Conservation (phyloP, 208 protist species). For the Leishmania mexicana region DNA sequence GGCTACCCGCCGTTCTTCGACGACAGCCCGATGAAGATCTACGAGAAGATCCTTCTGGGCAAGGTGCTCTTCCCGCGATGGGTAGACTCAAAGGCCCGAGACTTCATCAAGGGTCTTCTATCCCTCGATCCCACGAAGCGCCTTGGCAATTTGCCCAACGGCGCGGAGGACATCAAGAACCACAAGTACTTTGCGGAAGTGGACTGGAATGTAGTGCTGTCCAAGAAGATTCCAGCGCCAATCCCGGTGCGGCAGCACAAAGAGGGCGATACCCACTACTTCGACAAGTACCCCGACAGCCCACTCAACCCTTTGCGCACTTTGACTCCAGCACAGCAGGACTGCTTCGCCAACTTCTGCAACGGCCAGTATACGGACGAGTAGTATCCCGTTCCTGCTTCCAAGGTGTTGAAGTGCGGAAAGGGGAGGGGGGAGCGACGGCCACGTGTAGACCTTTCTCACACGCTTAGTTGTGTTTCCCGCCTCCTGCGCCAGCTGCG, state of each 20-base stretch:
- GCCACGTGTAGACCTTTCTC: not conserved
- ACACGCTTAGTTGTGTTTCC: slow-evolving; percentile 2
- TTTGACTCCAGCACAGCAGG: slow-evolving; percentile 80
- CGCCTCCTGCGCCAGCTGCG: not conserved
- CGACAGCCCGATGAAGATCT: slow-evolving; percentile 92
- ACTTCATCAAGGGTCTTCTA: slow-evolving; percentile 87
- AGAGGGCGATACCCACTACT: slow-evolving; percentile 89
- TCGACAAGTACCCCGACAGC: slow-evolving; percentile 92
- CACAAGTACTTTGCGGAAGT: slow-evolving; percentile 97
- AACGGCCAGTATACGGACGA: slow-evolving; percentile 81
- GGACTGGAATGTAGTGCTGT: slow-evolving; percentile 92
- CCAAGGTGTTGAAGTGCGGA: not conserved
- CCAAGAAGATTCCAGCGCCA: slow-evolving; percentile 79
- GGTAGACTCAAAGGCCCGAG: slow-evolving; percentile 79
- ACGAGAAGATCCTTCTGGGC: slow-evolving; percentile 90
- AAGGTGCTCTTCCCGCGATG: slow-evolving; percentile 86
- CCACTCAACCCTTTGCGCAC: slow-evolving; percentile 71
- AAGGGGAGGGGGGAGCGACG: not conserved
- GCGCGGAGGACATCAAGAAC: slow-evolving; percentile 94
- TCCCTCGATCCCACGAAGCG: slow-evolving; percentile 83
- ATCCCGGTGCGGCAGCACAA: slow-evolving; percentile 83
- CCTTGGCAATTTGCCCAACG: slow-evolving; percentile 89
- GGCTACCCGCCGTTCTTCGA: slow-evolving; percentile 93
- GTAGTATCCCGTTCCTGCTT: slow-evolving; percentile 19
- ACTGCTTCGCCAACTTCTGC: slow-evolving; percentile 89